Conservation (phyloP, 1,284 basidiomycete species). For the Boletus subluridellus region DNA sequence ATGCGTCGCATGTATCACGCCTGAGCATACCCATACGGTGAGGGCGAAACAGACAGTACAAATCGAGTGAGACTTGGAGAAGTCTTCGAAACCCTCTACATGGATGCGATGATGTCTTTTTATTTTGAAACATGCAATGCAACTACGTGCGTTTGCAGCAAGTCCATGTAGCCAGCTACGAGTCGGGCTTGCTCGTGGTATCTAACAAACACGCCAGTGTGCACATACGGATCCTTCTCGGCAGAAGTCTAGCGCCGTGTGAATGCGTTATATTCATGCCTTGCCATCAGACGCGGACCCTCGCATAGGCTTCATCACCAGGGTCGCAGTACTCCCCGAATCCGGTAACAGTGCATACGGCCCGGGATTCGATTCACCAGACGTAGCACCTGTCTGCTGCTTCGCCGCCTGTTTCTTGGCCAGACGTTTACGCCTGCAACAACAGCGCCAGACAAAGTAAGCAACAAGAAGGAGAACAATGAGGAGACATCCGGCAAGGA, state of each 20-base stretch:
- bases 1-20: neutral
- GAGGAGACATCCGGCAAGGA: conserved; percentile 60
- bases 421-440: conserved; percentile 44
- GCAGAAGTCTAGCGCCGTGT: neutral
- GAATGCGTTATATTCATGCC: conserved; percentile 14
- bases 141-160: conserved; percentile 13
- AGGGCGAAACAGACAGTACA: conserved; percentile 5
- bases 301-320: conserved; percentile 31
- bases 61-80: neutral
- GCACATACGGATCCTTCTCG: neutral
- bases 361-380: conserved; percentile 2
- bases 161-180: conserved; percentile 35
- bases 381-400: conserved; percentile 14
- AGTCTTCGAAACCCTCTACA: neutral
- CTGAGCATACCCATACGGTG: neutral
- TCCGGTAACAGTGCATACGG: conserved; percentile 27
- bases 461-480: conserved; percentile 49
- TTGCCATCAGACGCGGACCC: conserved; percentile 18
- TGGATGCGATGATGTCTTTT: neutral
- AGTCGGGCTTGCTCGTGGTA: conserved; percentile 16
- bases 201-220: conserved; percentile 6
- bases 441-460: conserved; percentile 62
- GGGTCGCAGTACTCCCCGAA: conserved; percentile 26
- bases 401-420: conserved; percentile 21
- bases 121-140: conserved; percentile 1